Base-by-base conservation (phyloP, 2,329 filamentous ascomycete species). In the Cladophialophora chaetospira region DNA sequence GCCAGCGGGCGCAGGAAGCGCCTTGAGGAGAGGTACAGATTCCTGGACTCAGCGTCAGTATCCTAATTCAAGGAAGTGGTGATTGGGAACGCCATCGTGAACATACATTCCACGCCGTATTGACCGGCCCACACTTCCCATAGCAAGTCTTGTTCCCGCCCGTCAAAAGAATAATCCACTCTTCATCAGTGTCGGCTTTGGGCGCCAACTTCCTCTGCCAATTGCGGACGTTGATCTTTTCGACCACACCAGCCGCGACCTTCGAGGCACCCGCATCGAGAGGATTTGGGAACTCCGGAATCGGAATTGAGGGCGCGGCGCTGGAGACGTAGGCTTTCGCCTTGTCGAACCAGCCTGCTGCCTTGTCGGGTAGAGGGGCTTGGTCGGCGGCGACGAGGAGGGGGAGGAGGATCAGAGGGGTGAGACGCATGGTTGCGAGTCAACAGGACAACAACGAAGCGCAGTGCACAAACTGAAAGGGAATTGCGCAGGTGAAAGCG, bases 111-210 rank as follows among this genome's bases (percentile, higher is more conserved):
- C 75, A 79, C 5, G 80, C 80, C 65, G 76, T 76, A 51, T 84
- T 80, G 10, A 79, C 76, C 42, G 72, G 73, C 26, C 67, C 76
- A 70, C 84, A 87, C 60, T 78, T 71, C 61, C 83, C 84, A 65
- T 79, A 84, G 73, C 84, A 87, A 33, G 82, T 85, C 70, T 80
- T 81, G 73, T 87, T 87, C 42, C 82, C 84, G 58, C 84, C 84
- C 4, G 82, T 86, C 42, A 85, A 70, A 68, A 77, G 85, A 50
- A 87, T 70, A 63, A 85, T 72, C 82, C 82, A 87, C 42, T 67
- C 68, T n/a, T 77, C 81, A 66, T 76, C 81, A 42, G 70, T 73
- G 58, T 72, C 73, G 25, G 71, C 62, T 23, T 70, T 67, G 15
- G 75, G 73, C 33, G 70, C 75, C 31, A 87, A 68, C 47, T 81